phyloP scores from a whole-genome alignment of 2,329 filamentous ascomycete species.

The Epichloe typhina region DNA sequence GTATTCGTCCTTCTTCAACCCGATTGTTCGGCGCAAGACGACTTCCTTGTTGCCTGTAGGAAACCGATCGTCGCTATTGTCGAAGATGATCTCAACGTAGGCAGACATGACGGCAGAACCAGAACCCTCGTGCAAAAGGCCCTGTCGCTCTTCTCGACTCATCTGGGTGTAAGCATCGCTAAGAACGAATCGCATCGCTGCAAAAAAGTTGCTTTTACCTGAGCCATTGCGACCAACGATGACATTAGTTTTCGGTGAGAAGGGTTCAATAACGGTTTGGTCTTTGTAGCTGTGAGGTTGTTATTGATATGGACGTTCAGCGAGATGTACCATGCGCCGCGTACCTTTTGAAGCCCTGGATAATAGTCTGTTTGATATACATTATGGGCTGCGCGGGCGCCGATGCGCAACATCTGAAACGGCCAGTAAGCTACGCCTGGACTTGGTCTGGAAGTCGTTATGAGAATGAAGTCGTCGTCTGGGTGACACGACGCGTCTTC shows the following conservation, averaged over 20 bases:
- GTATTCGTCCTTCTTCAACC: slow-evolving; percentile 96
- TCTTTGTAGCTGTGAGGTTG: slow-evolving; percentile 74
- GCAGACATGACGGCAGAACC: slow-evolving; percentile 97
- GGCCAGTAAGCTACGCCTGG: slow-evolving; percentile 13
- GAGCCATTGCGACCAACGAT: slow-evolving; percentile 98
- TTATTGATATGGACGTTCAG: slow-evolving; percentile 9
- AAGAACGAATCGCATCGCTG: slow-evolving; percentile 94
- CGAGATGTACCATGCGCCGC: slow-evolving; percentile 9
- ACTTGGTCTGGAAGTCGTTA: neutral
- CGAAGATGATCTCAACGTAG: slow-evolving; percentile 98
- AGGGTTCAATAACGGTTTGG: slow-evolving; percentile 95
- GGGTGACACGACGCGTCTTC: slow-evolving; percentile 5
- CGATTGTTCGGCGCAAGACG: slow-evolving; percentile 84
- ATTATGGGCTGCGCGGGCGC: slow-evolving; percentile 41
- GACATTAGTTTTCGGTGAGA: slow-evolving; percentile 94
- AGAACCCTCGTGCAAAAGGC: slow-evolving; percentile 92
- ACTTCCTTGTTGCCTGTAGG: slow-evolving; percentile 86
- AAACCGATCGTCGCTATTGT: slow-evolving; percentile 93
- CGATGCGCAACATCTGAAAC: slow-evolving; percentile 23
- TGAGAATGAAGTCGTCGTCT: neutral
- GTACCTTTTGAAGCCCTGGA: slow-evolving; percentile 99
- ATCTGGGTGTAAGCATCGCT: slow-evolving; percentile 96
- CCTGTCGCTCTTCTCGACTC: slow-evolving; percentile 89
- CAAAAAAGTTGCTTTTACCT: slow-evolving; percentile 99
- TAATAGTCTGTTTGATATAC: slow-evolving; percentile 99